Evolutionary conservation across 495 filamentous ascomycete species (phyloP), one percentile per base, ranked within the genome.

Genomic region (Aspergillus heteromorphus): DNA sequence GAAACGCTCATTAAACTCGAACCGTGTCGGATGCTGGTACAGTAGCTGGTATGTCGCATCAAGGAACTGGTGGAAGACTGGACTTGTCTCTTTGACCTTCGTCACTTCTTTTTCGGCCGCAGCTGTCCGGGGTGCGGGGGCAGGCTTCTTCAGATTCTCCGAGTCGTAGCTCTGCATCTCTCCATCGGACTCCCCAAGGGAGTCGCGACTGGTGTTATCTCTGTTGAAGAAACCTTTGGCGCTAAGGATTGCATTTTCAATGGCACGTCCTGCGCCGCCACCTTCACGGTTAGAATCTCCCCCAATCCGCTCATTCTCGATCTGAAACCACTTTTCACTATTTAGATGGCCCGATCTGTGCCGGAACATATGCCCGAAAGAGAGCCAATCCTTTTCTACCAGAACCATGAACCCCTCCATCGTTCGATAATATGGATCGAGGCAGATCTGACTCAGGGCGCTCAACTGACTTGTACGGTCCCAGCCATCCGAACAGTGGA

Each of bases 401-500:
- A 99, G 72, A 2, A 95, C 84, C 60, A 97, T 92, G 68, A 97
- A 99, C 20, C 93, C 93, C 55, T 97, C 91, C 47, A 99, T 72
- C 6, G 95, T 99, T 21, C 93, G 83, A 65, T 92, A 97, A 66
- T 96, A 97, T 0, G 93, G 93, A 64, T 99, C 93, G 4, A 99
- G 79, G 68, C 93, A 92, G 38, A 99, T 75, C 69, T 99, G 91
- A 56, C 90, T 85, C 41, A 99, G 71, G n/a, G 92, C 90, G 65
- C 92, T 92, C 21, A 99, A 79, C 71, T 99, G 93, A 63, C 90
- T 90, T 10, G 93, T 99, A 25, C 93, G 86, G 66, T 99, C 93
- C 93, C 93, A 99, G 17, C 93, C 93, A 70, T 99, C 93, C 2
- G 93, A 97, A 65, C 93, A 98, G 66, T 98, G 93, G 31, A 98